Percentiles rank a stretch among this genome's conserved stretches.
Conservation (phyloP, 306 rosid species). For the Cucurbita pepo region DNA sequence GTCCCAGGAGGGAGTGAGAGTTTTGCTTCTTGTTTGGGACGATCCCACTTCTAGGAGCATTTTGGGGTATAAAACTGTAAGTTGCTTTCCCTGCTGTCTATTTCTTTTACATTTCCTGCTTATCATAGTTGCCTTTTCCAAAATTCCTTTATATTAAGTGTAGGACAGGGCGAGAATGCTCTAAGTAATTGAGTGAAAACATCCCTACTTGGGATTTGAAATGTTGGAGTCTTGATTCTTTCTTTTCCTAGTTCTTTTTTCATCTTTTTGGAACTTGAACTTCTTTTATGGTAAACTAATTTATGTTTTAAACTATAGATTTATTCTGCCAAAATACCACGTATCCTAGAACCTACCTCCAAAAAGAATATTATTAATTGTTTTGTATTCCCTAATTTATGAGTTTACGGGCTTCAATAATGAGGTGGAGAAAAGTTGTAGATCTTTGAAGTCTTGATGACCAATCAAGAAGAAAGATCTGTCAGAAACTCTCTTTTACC, state of each 20-base stretch:
- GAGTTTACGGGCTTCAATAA: background rate
- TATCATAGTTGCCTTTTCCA: background rate
- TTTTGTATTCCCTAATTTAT: background rate
- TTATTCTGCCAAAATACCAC: background rate
- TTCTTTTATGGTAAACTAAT: background rate
- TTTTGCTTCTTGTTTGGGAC: constrained; percentile 95
- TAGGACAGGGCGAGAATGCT: background rate
- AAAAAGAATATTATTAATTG: background rate
- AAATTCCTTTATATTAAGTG: background rate
- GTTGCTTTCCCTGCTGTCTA: constrained; percentile 12
- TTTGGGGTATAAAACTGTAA: constrained; percentile 68
- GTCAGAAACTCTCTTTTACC: background rate
- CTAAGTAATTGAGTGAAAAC: background rate
- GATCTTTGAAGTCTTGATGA: background rate
- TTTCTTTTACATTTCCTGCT: background rate
- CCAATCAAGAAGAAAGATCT: background rate
- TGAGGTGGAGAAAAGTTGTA: background rate
- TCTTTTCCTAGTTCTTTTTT: background rate
- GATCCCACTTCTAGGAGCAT: constrained; percentile 92
- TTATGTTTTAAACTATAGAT: background rate
- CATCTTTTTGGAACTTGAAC: background rate
- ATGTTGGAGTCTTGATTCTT: background rate
- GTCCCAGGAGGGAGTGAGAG: constrained; percentile 94
- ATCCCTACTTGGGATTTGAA: background rate
- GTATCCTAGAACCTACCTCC: background rate